Base-by-base conservation (phyloP, 202 grass and related monocot species). In the Hordeum pubiflorum region DNA sequence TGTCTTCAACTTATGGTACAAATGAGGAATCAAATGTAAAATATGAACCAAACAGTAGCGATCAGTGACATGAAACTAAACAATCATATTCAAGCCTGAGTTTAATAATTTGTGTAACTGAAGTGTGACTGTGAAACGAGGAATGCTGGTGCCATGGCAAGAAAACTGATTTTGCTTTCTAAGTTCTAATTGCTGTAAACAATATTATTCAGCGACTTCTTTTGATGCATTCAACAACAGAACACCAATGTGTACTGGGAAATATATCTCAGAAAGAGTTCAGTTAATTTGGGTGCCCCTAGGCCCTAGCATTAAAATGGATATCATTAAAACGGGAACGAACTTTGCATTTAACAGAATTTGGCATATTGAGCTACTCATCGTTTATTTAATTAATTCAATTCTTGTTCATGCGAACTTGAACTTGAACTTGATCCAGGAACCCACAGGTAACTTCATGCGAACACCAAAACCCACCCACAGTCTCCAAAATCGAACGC, bases 241-340 rank as follows among this genome's bases (percentile, higher is more conserved):
- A 76, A 61, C 21, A 10, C 12, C 7, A 22, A 75, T 0, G 10
- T 12, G 0, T 23, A 75, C 3, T 11, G 7, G 14, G 5, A n/a
- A 24, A 65, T 76, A 29, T 52, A 43, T 74, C 46, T 74, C 69
- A 80, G 46, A 66, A 44, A 34, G 17, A 52, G 33, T 81, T 62
- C 31, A 62, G 1, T 61, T 56, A 39, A n/a, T 27, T 69, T 10
- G 65, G 33, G 67, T n/a, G 29, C 18, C 15, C 6, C 15, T 64
- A n/a, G 29, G 9, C 15, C 6, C 15, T 64, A n/a, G 31, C 14
- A 64, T n/a, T 40, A 31, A 54, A 15, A 69, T 39, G 37, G 22
- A 81, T 37, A 37, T 37, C 36, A 37, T 37, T 37, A 8, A 37
- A 37, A 37, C 6, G 36, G 0, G 14, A 62, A 69, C 18, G 40